A percentile compares a stretch with the other conserved stretches of the same genome.
phyloP scores from a whole-genome alignment of 352 stramenopile genomes.

The Poterioochromonas sp. region DNA sequence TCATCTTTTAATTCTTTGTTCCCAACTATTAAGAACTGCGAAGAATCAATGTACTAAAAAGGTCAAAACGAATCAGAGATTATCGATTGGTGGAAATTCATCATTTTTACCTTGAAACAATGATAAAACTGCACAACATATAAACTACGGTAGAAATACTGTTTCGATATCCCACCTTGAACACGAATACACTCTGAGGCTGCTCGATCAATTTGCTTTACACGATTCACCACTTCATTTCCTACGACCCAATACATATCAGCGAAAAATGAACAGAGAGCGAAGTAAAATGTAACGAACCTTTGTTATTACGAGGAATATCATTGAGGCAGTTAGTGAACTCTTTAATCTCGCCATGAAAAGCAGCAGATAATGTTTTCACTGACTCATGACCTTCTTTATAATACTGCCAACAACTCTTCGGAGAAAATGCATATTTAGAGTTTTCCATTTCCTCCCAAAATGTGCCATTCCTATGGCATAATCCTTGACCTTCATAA shows the following conservation, averaged over 20 bases:
- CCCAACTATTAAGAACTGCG: not conserved
- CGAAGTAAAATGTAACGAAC: not conserved
- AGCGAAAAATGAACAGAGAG: not conserved
- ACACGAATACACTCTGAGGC: not conserved
- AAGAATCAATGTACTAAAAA: not conserved
- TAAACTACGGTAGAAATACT: slow-evolving; percentile 22
- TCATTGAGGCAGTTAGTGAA: not conserved
- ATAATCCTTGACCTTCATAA: not conserved
- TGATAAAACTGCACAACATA: slow-evolving; percentile 8
- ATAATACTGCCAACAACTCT: not conserved
- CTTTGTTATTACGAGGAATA: not conserved
- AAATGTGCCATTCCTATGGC: not conserved
- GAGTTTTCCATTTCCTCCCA: not conserved
- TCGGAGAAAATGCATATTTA: not conserved
- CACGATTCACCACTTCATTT: not conserved
- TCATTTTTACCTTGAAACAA: not conserved
- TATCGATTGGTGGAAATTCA: not conserved
- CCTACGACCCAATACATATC: not conserved
- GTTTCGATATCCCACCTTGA: slow-evolving; percentile 9
- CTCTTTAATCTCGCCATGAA: not conserved
- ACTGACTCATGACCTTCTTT: not conserved
- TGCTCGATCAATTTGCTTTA: not conserved
- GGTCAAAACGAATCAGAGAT: not conserved
- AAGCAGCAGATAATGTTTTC: not conserved
- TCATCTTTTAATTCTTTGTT: not conserved